Evolutionary conservation across 495 filamentous ascomycete species (phyloP).

Genomic region (Aspergillus baeticus): DNA sequence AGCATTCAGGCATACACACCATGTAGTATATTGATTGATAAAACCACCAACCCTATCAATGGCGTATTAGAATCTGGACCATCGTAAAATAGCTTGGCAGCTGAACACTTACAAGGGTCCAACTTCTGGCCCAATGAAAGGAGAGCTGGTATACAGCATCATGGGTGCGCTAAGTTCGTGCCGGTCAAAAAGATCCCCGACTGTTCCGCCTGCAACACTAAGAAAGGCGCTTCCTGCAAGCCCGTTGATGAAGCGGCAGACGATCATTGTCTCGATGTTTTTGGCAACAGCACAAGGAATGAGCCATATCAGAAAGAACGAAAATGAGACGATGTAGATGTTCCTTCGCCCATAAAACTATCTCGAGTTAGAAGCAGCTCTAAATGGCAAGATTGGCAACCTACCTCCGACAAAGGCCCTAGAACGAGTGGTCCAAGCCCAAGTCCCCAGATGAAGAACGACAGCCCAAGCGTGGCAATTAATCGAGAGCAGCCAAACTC

Average conservation of each 20-base stretch:
- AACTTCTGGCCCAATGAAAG: slow-evolving; percentile 67
- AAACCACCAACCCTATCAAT: slow-evolving; percentile 57
- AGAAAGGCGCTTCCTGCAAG: slow-evolving; percentile 85
- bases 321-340: slow-evolving; percentile 79
- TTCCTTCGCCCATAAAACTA: slow-evolving; percentile 88
- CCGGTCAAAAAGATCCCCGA: slow-evolving; percentile 82
- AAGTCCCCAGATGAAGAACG: slow-evolving; percentile 73
- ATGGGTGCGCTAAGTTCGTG: slow-evolving; percentile 73
- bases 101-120: slow-evolving; percentile 47
- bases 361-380: not conserved
- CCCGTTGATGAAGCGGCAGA: slow-evolving; percentile 82
- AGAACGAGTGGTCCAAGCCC: slow-evolving; percentile 71
- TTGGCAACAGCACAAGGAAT: slow-evolving; percentile 85
- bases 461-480: slow-evolving; percentile 77
- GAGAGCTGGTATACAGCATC: slow-evolving; percentile 77
- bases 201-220: slow-evolving; percentile 85
- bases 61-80: slow-evolving; percentile 12
- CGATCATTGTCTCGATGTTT: slow-evolving; percentile 80
- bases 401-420: slow-evolving; percentile 60
- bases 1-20: slow-evolving; percentile 42
- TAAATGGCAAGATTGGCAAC: not conserved
- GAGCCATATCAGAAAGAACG: slow-evolving; percentile 78
- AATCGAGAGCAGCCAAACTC: slow-evolving; percentile 70
- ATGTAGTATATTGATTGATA: slow-evolving; percentile 73
- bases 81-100: slow-evolving; percentile 43